Conservation (phyloP, 768 basidiomycete species). For the Hydnum rufescens region DNA sequence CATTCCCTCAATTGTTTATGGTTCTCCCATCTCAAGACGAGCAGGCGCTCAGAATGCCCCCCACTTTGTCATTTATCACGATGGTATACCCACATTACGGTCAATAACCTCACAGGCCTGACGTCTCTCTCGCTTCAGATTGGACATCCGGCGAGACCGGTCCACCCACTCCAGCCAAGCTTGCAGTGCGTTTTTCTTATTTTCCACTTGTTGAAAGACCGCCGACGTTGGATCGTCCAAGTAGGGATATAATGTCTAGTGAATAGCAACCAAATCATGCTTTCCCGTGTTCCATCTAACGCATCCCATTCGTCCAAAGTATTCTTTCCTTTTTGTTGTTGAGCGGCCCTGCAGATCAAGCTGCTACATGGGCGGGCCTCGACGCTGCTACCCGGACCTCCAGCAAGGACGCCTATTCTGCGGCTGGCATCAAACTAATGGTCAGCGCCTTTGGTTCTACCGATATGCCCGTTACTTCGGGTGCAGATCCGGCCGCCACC, state of each 20-base stretch:
- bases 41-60: background rate
- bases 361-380: constrained; percentile 1
- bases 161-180: background rate
- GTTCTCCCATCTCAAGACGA: background rate
- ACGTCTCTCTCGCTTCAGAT: background rate
- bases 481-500: background rate
- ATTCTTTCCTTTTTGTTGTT: constrained; percentile 3
- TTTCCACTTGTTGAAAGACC: no score
- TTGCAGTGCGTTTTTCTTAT: no score
- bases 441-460: constrained; percentile 6
- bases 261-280: background rate
- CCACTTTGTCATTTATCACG: background rate
- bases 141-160: background rate
- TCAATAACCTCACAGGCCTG: background rate
- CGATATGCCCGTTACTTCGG: background rate
- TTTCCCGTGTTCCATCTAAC: no score
- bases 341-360: constrained; percentile 5
- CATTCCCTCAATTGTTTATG: background rate
- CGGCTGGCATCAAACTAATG: constrained; percentile 8
- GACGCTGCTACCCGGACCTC: background rate
- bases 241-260: no score
- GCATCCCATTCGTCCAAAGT: no score
- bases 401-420: background rate
- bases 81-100: background rate
- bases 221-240: no score